Conservation (phyloP, 208 protist species). For the Trypanosoma scelopori region DNA sequence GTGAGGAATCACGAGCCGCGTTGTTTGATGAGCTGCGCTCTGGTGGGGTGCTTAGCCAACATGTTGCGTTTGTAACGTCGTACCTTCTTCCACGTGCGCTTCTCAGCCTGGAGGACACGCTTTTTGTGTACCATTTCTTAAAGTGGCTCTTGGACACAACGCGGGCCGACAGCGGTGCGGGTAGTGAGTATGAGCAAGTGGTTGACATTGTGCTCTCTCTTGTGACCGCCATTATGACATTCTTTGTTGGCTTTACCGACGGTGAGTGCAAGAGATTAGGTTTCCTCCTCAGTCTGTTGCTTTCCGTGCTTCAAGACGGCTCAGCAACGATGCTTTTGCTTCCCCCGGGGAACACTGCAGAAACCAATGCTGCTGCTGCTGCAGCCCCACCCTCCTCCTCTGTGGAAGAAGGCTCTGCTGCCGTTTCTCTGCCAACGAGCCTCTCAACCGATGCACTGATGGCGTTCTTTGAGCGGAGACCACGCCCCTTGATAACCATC, state of each 20-base stretch:
- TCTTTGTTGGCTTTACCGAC: slow-evolving; percentile 74
- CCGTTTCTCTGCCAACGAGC: background rate
- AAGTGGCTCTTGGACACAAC: slow-evolving; percentile 41
- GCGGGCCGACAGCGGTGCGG: background rate
- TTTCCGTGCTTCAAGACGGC: slow-evolving; percentile 18
- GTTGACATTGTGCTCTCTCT: slow-evolving; percentile 54
- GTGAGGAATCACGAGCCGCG: slow-evolving; percentile 5
- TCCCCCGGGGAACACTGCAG: background rate
- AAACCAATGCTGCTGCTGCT: background rate
- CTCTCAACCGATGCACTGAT: slow-evolving; percentile 24
- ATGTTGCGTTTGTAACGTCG: slow-evolving; percentile 34
- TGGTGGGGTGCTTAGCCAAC: slow-evolving; percentile 13
- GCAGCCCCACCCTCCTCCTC: background rate
- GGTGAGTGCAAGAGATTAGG: slow-evolving; percentile 73
- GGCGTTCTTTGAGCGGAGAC: slow-evolving; percentile 23
- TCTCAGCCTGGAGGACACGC: slow-evolving; percentile 63
- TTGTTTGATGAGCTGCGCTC: slow-evolving; percentile 25
- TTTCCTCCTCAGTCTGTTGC: slow-evolving; percentile 45
- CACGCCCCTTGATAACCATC: slow-evolving; percentile 21
- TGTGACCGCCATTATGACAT: slow-evolving; percentile 47
- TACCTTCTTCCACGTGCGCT: slow-evolving; percentile 75
- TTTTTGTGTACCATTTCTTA: slow-evolving; percentile 62
- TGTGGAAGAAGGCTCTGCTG: background rate
- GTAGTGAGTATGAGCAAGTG: slow-evolving; percentile 16
- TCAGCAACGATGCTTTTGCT: slow-evolving; percentile 17